A percentile compares a stretch with the other conserved stretches of the same genome.
phyloP scores from a whole-genome alignment of 2,329 filamentous ascomycete genomes.

The Niveomyces coronatus region DNA sequence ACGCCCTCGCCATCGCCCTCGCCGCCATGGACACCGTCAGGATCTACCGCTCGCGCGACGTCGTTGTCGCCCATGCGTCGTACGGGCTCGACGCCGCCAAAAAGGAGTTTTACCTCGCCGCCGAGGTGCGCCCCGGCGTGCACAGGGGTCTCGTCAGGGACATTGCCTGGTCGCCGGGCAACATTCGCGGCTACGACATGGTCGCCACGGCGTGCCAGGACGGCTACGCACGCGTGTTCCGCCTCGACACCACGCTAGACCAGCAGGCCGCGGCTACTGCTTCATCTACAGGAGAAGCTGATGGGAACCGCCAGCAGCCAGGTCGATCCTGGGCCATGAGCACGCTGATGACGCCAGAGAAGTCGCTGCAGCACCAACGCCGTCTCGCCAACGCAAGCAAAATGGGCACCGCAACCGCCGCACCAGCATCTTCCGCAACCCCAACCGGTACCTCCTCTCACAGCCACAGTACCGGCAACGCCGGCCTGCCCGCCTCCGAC shows the following conservation, averaged over 20 bases:
- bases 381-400: constrained; percentile 12
- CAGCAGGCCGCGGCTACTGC: too few relatives aligned
- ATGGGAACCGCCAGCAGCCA: constrained; percentile 23
- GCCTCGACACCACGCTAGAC: constrained; percentile 52
- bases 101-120: constrained; percentile 78
- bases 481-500: too few relatives aligned
- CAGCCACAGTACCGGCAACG: too few relatives aligned
- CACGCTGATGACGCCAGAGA: constrained; percentile 30
- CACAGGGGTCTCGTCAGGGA: constrained; percentile 75
- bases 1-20: constrained; percentile 72
- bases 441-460: too few relatives aligned
- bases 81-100: constrained; percentile 44
- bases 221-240: constrained; percentile 80
- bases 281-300: too few relatives aligned
- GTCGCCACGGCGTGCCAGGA: constrained; percentile 91
- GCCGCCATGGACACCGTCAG: constrained; percentile 76
- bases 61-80: constrained; percentile 37
- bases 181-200: constrained; percentile 80
- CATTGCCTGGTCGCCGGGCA: constrained; percentile 85
- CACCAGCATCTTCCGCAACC: too few relatives aligned
- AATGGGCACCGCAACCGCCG: too few relatives aligned
- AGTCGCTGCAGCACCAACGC: constrained; percentile 14
- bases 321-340: constrained; percentile 39
- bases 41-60: constrained; percentile 66
- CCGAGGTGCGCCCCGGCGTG: constrained; percentile 50